Evolutionary conservation across 768 basidiomycete genomes (phyloP).

Genomic region (Scleroderma bovista): DNA sequence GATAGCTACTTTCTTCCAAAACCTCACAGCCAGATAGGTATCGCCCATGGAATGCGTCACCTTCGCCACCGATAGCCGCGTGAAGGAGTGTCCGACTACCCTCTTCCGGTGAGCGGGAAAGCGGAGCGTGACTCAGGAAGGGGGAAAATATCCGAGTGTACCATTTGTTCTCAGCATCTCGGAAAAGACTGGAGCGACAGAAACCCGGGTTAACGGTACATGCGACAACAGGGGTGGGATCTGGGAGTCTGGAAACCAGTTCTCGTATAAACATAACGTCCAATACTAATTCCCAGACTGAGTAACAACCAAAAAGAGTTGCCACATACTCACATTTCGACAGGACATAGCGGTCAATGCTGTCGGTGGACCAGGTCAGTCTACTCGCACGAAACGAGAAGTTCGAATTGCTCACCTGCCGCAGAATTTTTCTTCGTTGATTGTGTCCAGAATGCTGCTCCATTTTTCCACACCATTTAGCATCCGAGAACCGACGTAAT

Average conservation of each 20-base stretch:
- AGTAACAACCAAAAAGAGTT: neutral
- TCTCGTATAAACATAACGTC: conserved; percentile 31
- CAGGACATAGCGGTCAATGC: conserved; percentile 15
- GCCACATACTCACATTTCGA: conserved; percentile 20
- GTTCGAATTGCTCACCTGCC: conserved; percentile 9
- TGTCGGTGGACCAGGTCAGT: neutral
- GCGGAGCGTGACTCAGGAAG: conserved; percentile 6
- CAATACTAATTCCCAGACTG: conserved; percentile 18
- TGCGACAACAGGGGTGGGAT: conserved; percentile 16
- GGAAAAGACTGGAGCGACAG: conserved; percentile 26
- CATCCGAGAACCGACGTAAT: conserved; percentile 10
- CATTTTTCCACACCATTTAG: conserved; percentile 4
- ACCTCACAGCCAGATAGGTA: conserved; percentile 24
- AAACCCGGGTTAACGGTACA: conserved; percentile 29
- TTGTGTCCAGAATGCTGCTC: conserved; percentile 17
- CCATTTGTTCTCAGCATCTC: conserved; percentile 5
- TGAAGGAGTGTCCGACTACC: conserved; percentile 32
- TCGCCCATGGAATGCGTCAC: conserved; percentile 23
- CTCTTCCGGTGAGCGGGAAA: conserved; percentile 25
- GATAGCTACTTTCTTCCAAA: conserved; percentile 26
- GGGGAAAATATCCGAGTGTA: neutral
- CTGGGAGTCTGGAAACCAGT: conserved; percentile 23
- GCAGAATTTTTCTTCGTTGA: conserved; percentile 21
- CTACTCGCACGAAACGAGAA: neutral
- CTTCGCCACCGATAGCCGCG: conserved; percentile 24